These are phyloP conservation scores for Magnaporthiopsis incrustans DNA, from an alignment of 2,329 filamentous ascomycete species.

Conservation along the genomic window DNA sequence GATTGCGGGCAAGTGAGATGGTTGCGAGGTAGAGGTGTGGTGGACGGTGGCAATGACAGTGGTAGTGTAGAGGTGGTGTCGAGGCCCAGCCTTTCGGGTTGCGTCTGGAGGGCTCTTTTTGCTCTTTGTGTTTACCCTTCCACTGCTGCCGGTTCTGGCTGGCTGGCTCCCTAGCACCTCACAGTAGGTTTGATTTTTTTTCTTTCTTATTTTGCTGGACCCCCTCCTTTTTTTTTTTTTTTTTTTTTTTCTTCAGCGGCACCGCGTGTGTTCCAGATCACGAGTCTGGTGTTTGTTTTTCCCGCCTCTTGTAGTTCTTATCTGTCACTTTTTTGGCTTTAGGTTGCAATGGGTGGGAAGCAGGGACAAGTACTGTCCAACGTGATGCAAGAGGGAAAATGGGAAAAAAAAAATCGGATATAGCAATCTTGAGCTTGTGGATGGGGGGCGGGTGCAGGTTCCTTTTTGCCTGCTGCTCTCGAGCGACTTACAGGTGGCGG, in stretches of 20 bases:
- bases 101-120: background rate
- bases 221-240: too few relatives aligned
- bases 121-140: background rate
- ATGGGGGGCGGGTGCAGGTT: background rate
- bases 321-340: background rate
- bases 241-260: background rate
- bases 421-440: background rate
- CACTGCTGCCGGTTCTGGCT: background rate
- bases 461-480: background rate
- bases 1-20: background rate
- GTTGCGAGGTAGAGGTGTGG: background rate
- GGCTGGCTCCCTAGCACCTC: background rate
- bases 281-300: background rate
- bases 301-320: background rate
- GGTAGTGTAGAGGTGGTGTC: background rate
- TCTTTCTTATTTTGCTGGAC: too few relatives aligned
- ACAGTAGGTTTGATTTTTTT: background rate
- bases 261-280: slow-evolving; percentile 1
- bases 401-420: background rate
- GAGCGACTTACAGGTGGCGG: background rate
- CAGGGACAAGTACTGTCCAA: background rate
- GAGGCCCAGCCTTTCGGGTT: background rate
- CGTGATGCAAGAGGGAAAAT: background rate
- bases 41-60: too few relatives aligned
- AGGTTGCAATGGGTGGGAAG: background rate